Evolutionary conservation across 164 flowering plant genomes (phyloP), one percentile per base, ranked within the genome.

Genomic region (Tinospora cordifolia): DNA sequence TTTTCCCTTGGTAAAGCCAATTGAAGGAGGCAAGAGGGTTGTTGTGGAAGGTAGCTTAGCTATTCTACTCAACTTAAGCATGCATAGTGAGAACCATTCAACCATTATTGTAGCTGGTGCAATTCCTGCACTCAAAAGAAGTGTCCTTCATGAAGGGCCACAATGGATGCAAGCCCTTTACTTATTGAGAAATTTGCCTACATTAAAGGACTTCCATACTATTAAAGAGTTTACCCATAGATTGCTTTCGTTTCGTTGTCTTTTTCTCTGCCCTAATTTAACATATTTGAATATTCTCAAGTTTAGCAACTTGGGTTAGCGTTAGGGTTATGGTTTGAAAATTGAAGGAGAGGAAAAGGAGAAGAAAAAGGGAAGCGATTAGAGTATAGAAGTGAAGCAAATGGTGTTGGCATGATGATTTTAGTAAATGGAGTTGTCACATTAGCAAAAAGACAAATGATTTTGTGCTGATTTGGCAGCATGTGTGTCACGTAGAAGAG

Each of bases 91-190:
- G 78, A 92, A 90, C 69, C 97, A 90, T 78, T 39, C 85, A 0
- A 86, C 85, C 8, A 88, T 92, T 41, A 7, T 88, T 49, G 89
- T 87, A 39, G 92, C 96, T 8, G 95, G 95, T 26, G 88, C 93
- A 39, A 84, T 87, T 38, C 92, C 95, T 0, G 74, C 69, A 3
- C 75, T 92, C 81, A 81, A 82, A 72, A 83, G 85, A 71, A 80
- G 86, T 67, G 84, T 90, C 41, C 77, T 82, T 8, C 80, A 88
- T 24, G 77, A 92, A 59, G 78, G 82, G 25, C 84, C 88, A 34
- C 88, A 90, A 15, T 92, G 93, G 95, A 73, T 19, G 26, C 84
- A 69, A 24, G 97, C 97, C 1, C 88, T 90, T 67, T 86, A 72
- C 68, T 75, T 92, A 71, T 82, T 92, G 67, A 83, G 92, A 79